Base-by-base conservation (phyloP, 2,329 filamentous ascomycete species). In the Trichoderma gracile region DNA sequence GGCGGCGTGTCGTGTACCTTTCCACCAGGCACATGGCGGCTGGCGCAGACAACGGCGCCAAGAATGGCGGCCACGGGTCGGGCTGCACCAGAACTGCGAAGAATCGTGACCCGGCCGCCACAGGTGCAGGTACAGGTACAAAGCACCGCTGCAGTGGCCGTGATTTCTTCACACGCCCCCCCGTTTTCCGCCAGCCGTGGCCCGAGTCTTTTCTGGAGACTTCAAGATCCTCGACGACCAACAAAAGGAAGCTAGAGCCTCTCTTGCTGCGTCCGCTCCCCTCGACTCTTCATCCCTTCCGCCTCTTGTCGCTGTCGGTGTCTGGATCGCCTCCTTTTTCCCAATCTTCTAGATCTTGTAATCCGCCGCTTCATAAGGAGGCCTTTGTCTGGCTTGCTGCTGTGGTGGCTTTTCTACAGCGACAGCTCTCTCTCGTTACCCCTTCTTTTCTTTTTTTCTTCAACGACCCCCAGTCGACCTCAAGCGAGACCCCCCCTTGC, bases 221-320 rank as follows among this genome's bases (percentile, higher is more conserved):
- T 14, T 19, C n/a, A 46, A 21, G 19, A 55, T 40, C 19, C 33
- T 38, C 21, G 43, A 46, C 23, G 30, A 10, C 42, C n/a, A 59
- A 38, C 49, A 62, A 54, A 62, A 54, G 49, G 47, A 62, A 62
- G 58, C 58, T 62, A 62, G 53, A 62, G 23, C 55, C 55, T 62
- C 49, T 49, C 9, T 38, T 38, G 10, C 33, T 38, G 38, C 47
- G 25, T 53, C 23, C 27, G 49, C 17, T 19, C 40, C 58, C 47
- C 43, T 47, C 43, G 27, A 19, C 30, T 45, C 30, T 40, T 38
- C 43, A 17, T 40, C 43, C 30, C 30, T 49, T n/a, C 27, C 49
- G n/a, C 40, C 49, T 46, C 38, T 50, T 42, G 33, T 46, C 33
- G 33, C 49, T 45, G 40, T 49, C 38, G 33, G 21, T 40, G 23